phyloP scores from a whole-genome alignment of 169 alveolate genomes.

The Sarcocystis neurona region DNA sequence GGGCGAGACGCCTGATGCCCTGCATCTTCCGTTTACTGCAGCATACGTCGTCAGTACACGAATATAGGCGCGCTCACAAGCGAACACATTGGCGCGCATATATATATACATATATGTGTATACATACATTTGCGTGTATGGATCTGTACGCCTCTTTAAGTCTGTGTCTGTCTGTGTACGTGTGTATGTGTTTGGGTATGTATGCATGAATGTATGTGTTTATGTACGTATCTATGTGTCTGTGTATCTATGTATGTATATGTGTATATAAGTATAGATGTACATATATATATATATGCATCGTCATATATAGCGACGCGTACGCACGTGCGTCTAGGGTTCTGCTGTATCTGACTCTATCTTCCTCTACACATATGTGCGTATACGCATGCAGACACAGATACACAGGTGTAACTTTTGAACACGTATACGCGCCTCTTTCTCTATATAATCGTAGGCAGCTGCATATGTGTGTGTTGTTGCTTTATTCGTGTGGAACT shows the following conservation, averaged over 20 bases:
- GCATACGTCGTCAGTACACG: too few relatives aligned
- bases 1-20: too few relatives aligned
- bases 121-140: not conserved
- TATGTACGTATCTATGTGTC: not conserved
- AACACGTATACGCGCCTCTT: not conserved
- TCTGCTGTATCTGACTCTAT: not conserved
- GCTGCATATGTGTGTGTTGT: not conserved
- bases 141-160: not conserved
- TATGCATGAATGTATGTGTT: not conserved
- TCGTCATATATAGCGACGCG: not conserved
- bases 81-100: not conserved
- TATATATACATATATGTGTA: conserved; percentile 1
- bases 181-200: not conserved
- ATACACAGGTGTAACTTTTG: too few relatives aligned
- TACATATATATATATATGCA: not conserved
- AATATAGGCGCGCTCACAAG: too few relatives aligned
- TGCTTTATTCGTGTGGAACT: not conserved
- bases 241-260: not conserved
- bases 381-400: not conserved
- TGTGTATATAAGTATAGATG: not conserved
- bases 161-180: not conserved
- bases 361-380: too few relatives aligned
- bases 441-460: not conserved
- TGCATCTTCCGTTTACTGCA: too few relatives aligned
- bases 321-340: not conserved